phyloP scores from a whole-genome alignment of 345 rosid genomes.

The Lenwebbia sp. region DNA sequence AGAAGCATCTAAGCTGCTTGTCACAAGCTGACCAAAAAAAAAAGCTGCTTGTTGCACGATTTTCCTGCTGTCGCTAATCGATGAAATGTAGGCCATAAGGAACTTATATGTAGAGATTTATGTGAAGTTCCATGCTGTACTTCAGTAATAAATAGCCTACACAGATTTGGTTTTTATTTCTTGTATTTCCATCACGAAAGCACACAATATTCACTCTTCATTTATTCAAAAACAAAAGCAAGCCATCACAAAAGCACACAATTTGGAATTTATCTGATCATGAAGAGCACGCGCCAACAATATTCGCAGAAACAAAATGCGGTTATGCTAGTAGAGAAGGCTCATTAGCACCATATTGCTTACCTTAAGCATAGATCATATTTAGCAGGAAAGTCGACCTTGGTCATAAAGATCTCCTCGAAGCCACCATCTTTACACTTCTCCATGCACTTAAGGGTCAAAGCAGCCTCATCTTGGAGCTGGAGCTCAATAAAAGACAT shows the following conservation, averaged over 20 bases:
- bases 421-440: constrained; percentile 71
- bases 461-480: constrained; percentile 78
- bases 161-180: background rate
- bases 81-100: background rate
- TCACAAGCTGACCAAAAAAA: background rate
- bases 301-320: background rate
- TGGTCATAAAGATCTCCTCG: constrained; percentile 63
- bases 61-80: background rate
- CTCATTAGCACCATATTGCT: background rate
- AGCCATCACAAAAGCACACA: background rate
- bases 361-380: constrained; percentile 77
- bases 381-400: constrained; percentile 70
- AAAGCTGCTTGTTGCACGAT: background rate
- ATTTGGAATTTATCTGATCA: background rate
- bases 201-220: background rate
- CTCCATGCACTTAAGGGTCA: constrained; percentile 54
- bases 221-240: background rate
- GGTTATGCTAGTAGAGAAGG: background rate
- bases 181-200: background rate
- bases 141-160: background rate
- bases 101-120: background rate
- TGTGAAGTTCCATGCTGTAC: background rate
- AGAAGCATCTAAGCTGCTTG: background rate
- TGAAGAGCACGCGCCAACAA: background rate
- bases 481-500: constrained; percentile 11